Percentiles rank a stretch among this genome's conserved stretches.
Conservation (phyloP, 1,284 basidiomycete genomes). For the Sutorius eximius region DNA sequence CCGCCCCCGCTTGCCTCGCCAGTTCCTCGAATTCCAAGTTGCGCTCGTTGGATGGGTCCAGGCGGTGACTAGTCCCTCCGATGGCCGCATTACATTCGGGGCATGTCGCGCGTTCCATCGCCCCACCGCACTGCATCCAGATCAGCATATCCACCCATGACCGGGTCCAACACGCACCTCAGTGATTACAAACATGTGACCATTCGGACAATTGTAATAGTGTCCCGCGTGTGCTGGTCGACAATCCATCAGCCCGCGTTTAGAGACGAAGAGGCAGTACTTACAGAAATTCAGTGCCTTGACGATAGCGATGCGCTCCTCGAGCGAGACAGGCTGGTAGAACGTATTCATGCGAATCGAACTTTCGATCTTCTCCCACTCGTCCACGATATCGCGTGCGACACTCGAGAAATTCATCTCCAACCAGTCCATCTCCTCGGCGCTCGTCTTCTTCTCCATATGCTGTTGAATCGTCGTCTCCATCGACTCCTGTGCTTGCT, state of each 20-base stretch:
- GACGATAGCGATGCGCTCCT: constrained; percentile 47
- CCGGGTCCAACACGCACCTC: constrained; percentile 34
- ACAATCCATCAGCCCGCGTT: not conserved
- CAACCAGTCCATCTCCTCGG: constrained; percentile 39
- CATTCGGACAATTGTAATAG: constrained; percentile 47
- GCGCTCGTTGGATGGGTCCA: constrained; percentile 45
- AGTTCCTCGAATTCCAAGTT: constrained; percentile 47
- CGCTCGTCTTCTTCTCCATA: constrained; percentile 13
- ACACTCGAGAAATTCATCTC: constrained; percentile 33
- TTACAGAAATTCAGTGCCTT: constrained; percentile 42
- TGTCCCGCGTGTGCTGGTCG: constrained; percentile 42
- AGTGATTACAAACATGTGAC: constrained; percentile 49
- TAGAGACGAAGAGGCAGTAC: not conserved
- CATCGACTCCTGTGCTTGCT: constrained; percentile 11
- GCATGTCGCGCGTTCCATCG: constrained; percentile 44
- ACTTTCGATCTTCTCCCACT: constrained; percentile 37
- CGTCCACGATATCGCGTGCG: constrained; percentile 35
- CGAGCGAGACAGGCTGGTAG: constrained; percentile 43
- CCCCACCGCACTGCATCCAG: constrained; percentile 51
- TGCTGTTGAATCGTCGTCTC: constrained; percentile 12
- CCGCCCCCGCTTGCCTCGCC: constrained; percentile 24
- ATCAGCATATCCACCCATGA: constrained; percentile 1
- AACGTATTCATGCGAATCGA: constrained; percentile 37
- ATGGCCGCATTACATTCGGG: constrained; percentile 54
- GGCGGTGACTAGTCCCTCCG: constrained; percentile 46